These are phyloP conservation scores for Rhizopogon vesiculosus DNA, from an alignment of 768 basidiomycete species.

Conservation along the genomic window DNA sequence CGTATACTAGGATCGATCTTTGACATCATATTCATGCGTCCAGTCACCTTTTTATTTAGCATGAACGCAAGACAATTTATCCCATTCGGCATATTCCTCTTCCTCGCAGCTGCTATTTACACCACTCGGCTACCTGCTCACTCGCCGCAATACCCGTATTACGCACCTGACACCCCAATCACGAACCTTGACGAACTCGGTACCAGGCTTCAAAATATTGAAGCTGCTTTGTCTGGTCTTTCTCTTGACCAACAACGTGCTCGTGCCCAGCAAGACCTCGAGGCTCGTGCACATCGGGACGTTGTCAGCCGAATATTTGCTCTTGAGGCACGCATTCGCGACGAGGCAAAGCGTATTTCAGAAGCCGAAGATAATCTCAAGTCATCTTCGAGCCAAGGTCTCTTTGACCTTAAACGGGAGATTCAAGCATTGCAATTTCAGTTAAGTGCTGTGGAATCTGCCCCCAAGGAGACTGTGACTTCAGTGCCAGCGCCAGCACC, in stretches of 20 bases:
- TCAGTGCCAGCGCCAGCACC: constrained; percentile 6
- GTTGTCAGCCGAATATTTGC: constrained; percentile 48
- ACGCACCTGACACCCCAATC: constrained; percentile 54
- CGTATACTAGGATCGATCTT: constrained; percentile 44
- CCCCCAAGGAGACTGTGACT: constrained; percentile 14
- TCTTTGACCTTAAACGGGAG: constrained; percentile 51
- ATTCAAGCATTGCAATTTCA: constrained; percentile 48
- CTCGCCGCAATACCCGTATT: constrained; percentile 34
- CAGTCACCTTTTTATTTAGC: constrained; percentile 34
- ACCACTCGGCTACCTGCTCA: constrained; percentile 39
- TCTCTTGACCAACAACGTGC: constrained; percentile 50
- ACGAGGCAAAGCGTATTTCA: constrained; percentile 39
- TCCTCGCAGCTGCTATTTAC: constrained; percentile 40
- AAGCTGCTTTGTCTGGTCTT: constrained; percentile 57
- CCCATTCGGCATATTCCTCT: constrained; percentile 34
- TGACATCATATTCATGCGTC: constrained; percentile 46
- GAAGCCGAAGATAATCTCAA: constrained; percentile 52
- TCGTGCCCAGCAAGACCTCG: constrained; percentile 48
- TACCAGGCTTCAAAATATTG: constrained; percentile 57
- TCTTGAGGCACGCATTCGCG: constrained; percentile 49
- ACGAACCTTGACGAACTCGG: constrained; percentile 62
- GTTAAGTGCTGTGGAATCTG: constrained; percentile 24
- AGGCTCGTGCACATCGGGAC: constrained; percentile 45
- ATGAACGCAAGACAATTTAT: constrained; percentile 28
- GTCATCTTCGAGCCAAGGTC: constrained; percentile 37